These are phyloP conservation scores for Debaryomyces fabryi DNA, from an alignment of 1,139 yeast species.

Conservation along the genomic window DNA sequence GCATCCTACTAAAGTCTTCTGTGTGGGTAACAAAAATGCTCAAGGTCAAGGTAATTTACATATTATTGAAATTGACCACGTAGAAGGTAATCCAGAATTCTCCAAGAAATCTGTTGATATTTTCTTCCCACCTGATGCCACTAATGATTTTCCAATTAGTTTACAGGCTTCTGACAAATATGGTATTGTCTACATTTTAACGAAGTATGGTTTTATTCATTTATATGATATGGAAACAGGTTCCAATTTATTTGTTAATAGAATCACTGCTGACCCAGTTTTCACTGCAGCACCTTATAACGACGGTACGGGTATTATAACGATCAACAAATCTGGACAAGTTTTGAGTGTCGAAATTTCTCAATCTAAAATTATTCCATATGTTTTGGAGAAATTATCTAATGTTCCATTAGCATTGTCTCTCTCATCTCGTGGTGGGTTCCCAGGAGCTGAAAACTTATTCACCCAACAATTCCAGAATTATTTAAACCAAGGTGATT, in stretches of 20 bases:
- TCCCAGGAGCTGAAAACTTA: slow-evolving; percentile 94
- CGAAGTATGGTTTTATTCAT: slow-evolving; percentile 96
- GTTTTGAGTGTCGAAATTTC: slow-evolving; percentile 91
- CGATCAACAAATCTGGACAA: slow-evolving; percentile 94
- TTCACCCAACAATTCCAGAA: slow-evolving; percentile 91
- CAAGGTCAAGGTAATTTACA: slow-evolving; percentile 88
- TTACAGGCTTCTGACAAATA: slow-evolving; percentile 83
- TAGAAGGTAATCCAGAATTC: slow-evolving; percentile 81
- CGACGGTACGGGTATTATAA: slow-evolving; percentile 79
- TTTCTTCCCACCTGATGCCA: slow-evolving; percentile 95
- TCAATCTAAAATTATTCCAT: slow-evolving; percentile 83
- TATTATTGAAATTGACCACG: slow-evolving; percentile 95
- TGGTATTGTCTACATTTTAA: slow-evolving; percentile 85
- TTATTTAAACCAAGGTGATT: slow-evolving; percentile 82
- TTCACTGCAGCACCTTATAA: slow-evolving; percentile 85
- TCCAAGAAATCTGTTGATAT: slow-evolving; percentile 89
- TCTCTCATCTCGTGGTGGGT: slow-evolving; percentile 92
- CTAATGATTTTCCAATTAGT: slow-evolving; percentile 95
- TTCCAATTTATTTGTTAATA: slow-evolving; percentile 88
- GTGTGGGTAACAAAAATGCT: slow-evolving; percentile 85
- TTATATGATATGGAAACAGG: slow-evolving; percentile 94
- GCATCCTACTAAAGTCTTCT: slow-evolving; percentile 81
- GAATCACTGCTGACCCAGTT: slow-evolving; percentile 95
- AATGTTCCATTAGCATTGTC: slow-evolving; percentile 87
- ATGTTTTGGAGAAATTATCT: slow-evolving; percentile 81